Evolutionary conservation across 2,329 filamentous ascomycete genomes (phyloP), one percentile per base, ranked within the genome.

Genomic region (Pseudogymnoascus sp.): DNA sequence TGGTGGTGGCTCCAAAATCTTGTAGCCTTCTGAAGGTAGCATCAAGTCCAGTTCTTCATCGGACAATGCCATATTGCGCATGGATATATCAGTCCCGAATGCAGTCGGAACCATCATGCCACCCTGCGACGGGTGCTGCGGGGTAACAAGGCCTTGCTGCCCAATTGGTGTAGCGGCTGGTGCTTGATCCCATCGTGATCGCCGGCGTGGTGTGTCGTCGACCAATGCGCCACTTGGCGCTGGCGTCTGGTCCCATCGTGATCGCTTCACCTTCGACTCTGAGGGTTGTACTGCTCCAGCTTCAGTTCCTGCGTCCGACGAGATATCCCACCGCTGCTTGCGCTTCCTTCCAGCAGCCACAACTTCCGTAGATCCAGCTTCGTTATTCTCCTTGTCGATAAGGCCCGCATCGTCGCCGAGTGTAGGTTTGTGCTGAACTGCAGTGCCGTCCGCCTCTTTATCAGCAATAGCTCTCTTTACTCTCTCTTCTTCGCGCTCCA

Each of bases 41-140:
- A 99, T 90, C 73, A 88, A 80, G 72, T 99, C 90, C 60, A 99
- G 86, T 74, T 97, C 93, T 75, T 99, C 95, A 70, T 99, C 95
- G 44, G 93, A 95, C 44, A 96, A 80, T 5, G 91, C 83, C 65
- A 88, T 87, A 75, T 93, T 95, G 67, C 93, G 89, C 63, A 80
- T 84, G 44, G 89, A 86, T 61, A 95, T 83, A 72, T 97, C 93
- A 47, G 87, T 89, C 61, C 92, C 92, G 72, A 96, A 96, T 8
- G 84, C 79, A n/a, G 80, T 78, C 15, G 83, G 80, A 50, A 80
- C 77, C 68, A 79, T 75, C 62, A 83, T 74, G 65, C 73, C 75
- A 68, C 79, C 77, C 72, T 87, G 87, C 8, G 87, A 87, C 65
- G 86, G 85, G 71, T 92, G 90, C 78, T 88, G 87, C 2, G 91